Evolutionary conservation across 2,329 filamentous ascomycete genomes (phyloP), one percentile per base, ranked within the genome.

Genomic region (Microcyclospora pomicola): DNA sequence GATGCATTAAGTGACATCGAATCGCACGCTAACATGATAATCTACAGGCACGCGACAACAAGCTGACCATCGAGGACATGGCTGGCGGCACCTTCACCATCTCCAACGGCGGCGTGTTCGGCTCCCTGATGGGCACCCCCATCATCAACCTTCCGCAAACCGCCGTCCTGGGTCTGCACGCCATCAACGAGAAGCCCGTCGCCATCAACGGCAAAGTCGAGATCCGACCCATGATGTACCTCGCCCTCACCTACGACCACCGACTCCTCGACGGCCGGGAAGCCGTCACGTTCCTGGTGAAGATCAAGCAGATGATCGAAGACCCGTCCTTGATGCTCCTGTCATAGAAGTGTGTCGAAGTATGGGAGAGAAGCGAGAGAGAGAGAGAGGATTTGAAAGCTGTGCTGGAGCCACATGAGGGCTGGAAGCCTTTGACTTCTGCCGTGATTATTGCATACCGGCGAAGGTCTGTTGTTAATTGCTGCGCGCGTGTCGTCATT

Each of bases 1-100:
- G 12, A 9, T 9, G 14, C 14, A 31, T 31, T n/a, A 6, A 31
- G 12, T 3, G n/a, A 11, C 38, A 24, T 40, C 10, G n/a, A 14
- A 32, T n/a, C 10, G 14, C 27, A 30, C 27, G 19, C 42, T 38
- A 33, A 41, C 24, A 32, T 27, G 3, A 9, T 36, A 5, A 24
- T 24, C 19, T 24, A 10, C 47, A 87, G 84, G 91, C 91, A 46
- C 83, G 91, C 46, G 87, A 95, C 58, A 81, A 82, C 62, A 96
- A 96, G 68, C 74, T 98, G 49, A 96, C 91, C 2, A 95, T 98
- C 53, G 91, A 98, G 67, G 91, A 98, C 59, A 95, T 98, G 86
- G 91, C 91, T 43, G 91, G 91, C 43, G 91, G 91, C 47, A 95
- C 88, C 28, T 98, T 95, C 64, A 96, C 91, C 44, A 95, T 95